phyloP scores from a whole-genome alignment of 2,329 filamentous ascomycete species.

The Colletotrichum nymphaeae region DNA sequence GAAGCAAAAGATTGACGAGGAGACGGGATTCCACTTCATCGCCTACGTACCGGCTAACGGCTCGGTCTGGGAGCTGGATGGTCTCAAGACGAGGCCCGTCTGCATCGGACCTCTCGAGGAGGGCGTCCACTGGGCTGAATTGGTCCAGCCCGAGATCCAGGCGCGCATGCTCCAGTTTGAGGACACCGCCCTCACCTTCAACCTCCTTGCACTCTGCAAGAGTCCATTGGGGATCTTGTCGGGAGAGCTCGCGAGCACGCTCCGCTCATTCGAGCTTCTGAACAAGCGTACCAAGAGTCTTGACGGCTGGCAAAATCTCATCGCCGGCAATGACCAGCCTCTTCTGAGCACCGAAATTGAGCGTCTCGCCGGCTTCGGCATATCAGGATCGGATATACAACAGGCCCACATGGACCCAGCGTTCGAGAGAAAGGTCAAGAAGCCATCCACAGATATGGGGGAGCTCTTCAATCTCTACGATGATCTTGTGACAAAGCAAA shows the following conservation, averaged over 20 bases:
- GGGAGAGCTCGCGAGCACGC: slow-evolving; percentile 56
- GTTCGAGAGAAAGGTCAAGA: slow-evolving; percentile 17
- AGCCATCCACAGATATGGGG: slow-evolving; percentile 22
- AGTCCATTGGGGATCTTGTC: slow-evolving; percentile 68
- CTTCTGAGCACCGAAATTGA: slow-evolving; percentile 39
- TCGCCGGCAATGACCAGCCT: slow-evolving; percentile 25
- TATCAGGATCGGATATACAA: slow-evolving; percentile 41
- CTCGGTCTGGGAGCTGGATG: slow-evolving; percentile 89
- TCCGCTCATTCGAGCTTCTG: slow-evolving; percentile 53
- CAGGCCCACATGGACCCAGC: slow-evolving; percentile 34
- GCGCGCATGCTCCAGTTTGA: slow-evolving; percentile 75
- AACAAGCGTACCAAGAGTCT: slow-evolving; percentile 49
- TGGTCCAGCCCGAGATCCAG: slow-evolving; percentile 73
- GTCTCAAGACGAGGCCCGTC: slow-evolving; percentile 78
- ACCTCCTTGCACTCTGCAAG: slow-evolving; percentile 78
- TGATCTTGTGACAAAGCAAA: slow-evolving; percentile 54
- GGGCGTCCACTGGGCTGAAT: slow-evolving; percentile 70
- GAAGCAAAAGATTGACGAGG: slow-evolving; percentile 57
- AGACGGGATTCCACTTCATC: slow-evolving; percentile 87
- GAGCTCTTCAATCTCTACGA: slow-evolving; percentile 50
- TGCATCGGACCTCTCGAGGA: slow-evolving; percentile 62
- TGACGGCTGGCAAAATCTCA: slow-evolving; percentile 4
- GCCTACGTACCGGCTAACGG: slow-evolving; percentile 84
- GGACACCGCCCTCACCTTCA: slow-evolving; percentile 77
- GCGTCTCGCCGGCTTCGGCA: slow-evolving; percentile 45